Base-by-base conservation (phyloP, 2,329 filamentous ascomycete species). In the Emydomyces testavorans region DNA sequence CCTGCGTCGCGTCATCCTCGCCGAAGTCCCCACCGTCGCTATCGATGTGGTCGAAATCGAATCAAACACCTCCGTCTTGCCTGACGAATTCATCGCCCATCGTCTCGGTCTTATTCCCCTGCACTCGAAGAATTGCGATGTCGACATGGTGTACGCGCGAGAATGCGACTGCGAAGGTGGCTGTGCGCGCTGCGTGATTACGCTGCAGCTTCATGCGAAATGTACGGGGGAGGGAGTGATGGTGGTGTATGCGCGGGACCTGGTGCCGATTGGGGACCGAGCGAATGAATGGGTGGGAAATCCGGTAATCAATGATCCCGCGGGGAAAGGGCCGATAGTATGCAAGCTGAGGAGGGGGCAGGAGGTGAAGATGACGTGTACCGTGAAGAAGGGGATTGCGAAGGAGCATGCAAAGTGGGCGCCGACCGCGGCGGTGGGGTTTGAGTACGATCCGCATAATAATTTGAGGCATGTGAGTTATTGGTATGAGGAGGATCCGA, bases 341-440 rank as follows among this genome's bases (percentile, higher is more conserved):
- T 85, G 84, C 60, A 96, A 96, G 73, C 71, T 98, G 62, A 77
- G 90, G 50, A 83, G 82, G 61, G 87, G 84, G 2, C 92, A 98
- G 69, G 88, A 94, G 66, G 71, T 98, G 52, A 83, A 87, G 64
- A 78, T 98, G 61, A 85, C 79, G 52, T 96, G 90, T 63, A 84
- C 95, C 55, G 92, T 90, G 43, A 95, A 94, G 75, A 96, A 96
- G 75, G 92, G 92, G 1, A 96, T 96, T 55, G 89, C 90, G 31
- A 98, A 98, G 73, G 92, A 98, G 66, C 92, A 98, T 67, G 86
- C 92, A 7, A 98, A 98, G 68, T 98, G 92, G 92, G 85, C 87
- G 60, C 89, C 92, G 1, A 90, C 85, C 29, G 78, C 88, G 34
- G 92, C 92, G 2, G 82, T 98, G 34, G 89, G 87, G 20, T 98